Evolutionary conservation across 2,329 filamentous ascomycete species (phyloP).

Genomic region (Arthrobotrys megalospora): DNA sequence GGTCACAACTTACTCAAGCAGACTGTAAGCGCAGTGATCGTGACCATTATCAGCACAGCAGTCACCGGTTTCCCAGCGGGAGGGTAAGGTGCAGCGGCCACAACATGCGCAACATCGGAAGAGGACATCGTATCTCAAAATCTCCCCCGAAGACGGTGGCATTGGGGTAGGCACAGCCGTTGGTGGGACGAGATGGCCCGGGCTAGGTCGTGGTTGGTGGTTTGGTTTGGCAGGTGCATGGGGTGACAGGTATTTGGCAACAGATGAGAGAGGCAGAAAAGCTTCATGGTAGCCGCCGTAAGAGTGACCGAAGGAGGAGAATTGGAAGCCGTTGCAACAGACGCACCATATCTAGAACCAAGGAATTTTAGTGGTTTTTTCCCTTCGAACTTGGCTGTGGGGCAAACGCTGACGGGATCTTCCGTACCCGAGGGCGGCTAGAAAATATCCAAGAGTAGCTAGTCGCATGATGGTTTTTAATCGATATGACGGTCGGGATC

Average conservation of each 20-base stretch:
- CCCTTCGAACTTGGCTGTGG: slow-evolving; percentile 3
- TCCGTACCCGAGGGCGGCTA: slow-evolving; percentile 10
- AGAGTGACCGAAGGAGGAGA: slow-evolving; percentile 37
- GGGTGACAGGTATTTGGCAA: slow-evolving; percentile 21
- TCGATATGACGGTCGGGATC: no score
- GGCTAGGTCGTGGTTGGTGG: slow-evolving; percentile 35
- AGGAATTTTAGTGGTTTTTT: slow-evolving; percentile 5
- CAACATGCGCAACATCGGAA: slow-evolving; percentile 6
- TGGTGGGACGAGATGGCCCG: slow-evolving; percentile 21
- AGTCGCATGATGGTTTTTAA: not conserved
- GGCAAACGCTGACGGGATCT: slow-evolving; percentile 13
- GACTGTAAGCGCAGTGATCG: slow-evolving; percentile 23
- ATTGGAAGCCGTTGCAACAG: not conserved
- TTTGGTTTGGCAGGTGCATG: slow-evolving; percentile 39
- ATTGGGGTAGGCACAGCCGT: slow-evolving; percentile 35
- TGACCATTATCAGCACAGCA: slow-evolving; percentile 37
- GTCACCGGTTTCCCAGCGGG: slow-evolving; percentile 14
- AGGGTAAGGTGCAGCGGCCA: slow-evolving; percentile 25
- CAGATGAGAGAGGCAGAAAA: slow-evolving; percentile 34
- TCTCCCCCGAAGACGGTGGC: slow-evolving; percentile 3
- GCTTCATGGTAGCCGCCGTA: slow-evolving; percentile 8
- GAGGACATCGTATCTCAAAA: slow-evolving; percentile 26
- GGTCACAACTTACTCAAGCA: slow-evolving; percentile 36
- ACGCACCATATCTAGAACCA: not conserved
- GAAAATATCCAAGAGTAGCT: not conserved